Percentiles rank a stretch among this genome's conserved stretches.
Conservation (phyloP, 208 protist species). For the Wallacemonas sp. region DNA sequence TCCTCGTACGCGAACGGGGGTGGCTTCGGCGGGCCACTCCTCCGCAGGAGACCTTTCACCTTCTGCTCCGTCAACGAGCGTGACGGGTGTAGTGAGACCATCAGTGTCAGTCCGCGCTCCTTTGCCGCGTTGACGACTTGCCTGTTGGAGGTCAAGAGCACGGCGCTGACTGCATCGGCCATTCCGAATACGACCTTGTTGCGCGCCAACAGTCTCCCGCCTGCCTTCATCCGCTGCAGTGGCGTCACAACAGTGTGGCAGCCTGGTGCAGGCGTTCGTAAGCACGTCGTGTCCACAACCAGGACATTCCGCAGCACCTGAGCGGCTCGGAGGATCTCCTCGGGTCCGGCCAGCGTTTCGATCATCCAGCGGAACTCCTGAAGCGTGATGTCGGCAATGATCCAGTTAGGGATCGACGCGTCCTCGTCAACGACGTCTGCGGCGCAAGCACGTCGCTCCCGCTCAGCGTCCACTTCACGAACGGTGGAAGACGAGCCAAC, state of each 20-base stretch:
- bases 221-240: neutral
- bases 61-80: slow-evolving; percentile 76
- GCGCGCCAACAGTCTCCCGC: slow-evolving; percentile 17
- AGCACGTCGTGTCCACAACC: slow-evolving; percentile 39
- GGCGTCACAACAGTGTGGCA: neutral
- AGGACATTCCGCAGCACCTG: slow-evolving; percentile 42
- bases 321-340: slow-evolving; percentile 54
- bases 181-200: slow-evolving; percentile 71
- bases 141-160: slow-evolving; percentile 57
- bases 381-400: slow-evolving; percentile 64
- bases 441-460: neutral
- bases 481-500: neutral
- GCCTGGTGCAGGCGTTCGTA: slow-evolving; percentile 3
- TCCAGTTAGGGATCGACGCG: slow-evolving; percentile 50
- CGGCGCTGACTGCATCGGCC: slow-evolving; percentile 47
- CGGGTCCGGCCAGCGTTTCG: slow-evolving; percentile 67
- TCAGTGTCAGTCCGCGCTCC: slow-evolving; percentile 44
- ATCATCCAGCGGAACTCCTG: slow-evolving; percentile 79
- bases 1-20: slow-evolving; percentile 31
- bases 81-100: slow-evolving; percentile 50
- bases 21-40: slow-evolving; percentile 43
- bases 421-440: neutral
- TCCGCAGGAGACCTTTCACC: slow-evolving; percentile 29
- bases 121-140: slow-evolving; percentile 48
- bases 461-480: slow-evolving; percentile 9